phyloP scores from a whole-genome alignment of 176 grass and related monocot genomes.

The Poa annua region DNA sequence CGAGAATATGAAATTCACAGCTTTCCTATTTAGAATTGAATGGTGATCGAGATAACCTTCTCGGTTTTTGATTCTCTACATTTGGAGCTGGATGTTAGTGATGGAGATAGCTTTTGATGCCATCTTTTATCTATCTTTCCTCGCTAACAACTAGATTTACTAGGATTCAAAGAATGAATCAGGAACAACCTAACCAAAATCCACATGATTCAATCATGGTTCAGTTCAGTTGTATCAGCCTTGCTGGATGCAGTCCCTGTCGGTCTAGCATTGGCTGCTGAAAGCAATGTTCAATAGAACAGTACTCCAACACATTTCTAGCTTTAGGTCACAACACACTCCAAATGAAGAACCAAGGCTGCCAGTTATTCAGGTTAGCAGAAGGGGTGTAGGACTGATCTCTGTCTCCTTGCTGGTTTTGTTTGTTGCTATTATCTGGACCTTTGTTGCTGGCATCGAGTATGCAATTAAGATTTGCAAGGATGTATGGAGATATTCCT shows the following conservation, averaged over 20 bases:
- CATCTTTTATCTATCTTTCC: no score
- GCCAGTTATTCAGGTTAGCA: conserved; percentile 40
- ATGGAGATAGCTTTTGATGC: no score
- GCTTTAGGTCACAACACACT: conserved; percentile 67
- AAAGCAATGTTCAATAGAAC: conserved; percentile 69
- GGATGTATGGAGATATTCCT: conserved; percentile 51
- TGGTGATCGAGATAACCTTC: no score
- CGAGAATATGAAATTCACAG: no score
- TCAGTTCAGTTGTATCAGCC: conserved; percentile 54
- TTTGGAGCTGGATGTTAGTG: no score
- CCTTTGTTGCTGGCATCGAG: conserved; percentile 58
- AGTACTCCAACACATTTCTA: conserved; percentile 80
- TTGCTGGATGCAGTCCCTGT: conserved; percentile 80
- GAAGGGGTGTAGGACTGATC: conserved; percentile 54
- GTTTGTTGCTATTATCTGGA: conserved; percentile 69
- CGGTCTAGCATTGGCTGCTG: conserved; percentile 80
- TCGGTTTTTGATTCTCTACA: no score
- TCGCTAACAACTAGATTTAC: no score
- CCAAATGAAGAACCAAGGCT: conserved; percentile 38
- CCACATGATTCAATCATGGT: conserved; percentile 62
- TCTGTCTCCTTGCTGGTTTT: conserved; percentile 66
- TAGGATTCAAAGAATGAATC: no score
- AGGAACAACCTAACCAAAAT: conserved; percentile 30
- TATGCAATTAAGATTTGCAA: conserved; percentile 59
- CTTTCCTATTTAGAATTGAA: no score